Evolutionary conservation across 2,329 filamentous ascomycete genomes (phyloP).

Genomic region (Colletotrichum sp.): DNA sequence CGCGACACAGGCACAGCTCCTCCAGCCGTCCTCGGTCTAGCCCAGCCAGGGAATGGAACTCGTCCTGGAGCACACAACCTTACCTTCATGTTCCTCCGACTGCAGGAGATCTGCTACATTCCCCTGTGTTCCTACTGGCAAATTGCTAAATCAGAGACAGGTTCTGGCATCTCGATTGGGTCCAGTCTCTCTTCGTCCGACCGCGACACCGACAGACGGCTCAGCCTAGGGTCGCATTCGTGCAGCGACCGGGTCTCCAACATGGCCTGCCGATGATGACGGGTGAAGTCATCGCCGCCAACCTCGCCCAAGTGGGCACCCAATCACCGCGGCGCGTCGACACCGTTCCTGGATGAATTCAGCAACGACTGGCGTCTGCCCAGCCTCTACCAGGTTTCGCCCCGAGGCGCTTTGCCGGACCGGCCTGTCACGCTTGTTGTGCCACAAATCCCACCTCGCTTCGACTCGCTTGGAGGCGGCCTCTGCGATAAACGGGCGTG

Average conservation of each 20-base stretch:
- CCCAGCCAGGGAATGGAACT: not conserved
- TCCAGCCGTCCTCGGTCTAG: not conserved
- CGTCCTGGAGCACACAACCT: not conserved
- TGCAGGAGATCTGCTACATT: not conserved
- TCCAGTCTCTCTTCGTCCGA: not conserved
- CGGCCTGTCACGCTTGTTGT: not conserved
- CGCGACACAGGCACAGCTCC: not conserved
- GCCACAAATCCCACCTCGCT: not conserved
- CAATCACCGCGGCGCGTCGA: conserved; percentile 1
- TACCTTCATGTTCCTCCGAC: not conserved
- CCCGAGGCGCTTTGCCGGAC: not conserved
- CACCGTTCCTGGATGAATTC: conserved; percentile 18
- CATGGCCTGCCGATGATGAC: conserved; percentile 19
- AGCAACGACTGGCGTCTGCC: conserved; percentile 3
- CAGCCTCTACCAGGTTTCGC: conserved; percentile 11
- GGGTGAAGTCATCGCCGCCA: conserved; percentile 22
- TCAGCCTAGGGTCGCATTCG: not conserved
- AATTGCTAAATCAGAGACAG: not conserved
- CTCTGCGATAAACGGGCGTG: not conserved
- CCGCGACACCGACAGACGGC: not conserved
- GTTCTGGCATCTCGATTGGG: conserved; percentile 5
- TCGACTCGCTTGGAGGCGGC: not conserved
- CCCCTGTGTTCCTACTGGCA: not conserved
- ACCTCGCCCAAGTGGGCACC: not conserved
- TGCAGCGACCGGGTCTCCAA: not conserved